Evolutionary conservation across 352 stramenopile species (phyloP).

Genomic region (Plasmopara viticola): DNA sequence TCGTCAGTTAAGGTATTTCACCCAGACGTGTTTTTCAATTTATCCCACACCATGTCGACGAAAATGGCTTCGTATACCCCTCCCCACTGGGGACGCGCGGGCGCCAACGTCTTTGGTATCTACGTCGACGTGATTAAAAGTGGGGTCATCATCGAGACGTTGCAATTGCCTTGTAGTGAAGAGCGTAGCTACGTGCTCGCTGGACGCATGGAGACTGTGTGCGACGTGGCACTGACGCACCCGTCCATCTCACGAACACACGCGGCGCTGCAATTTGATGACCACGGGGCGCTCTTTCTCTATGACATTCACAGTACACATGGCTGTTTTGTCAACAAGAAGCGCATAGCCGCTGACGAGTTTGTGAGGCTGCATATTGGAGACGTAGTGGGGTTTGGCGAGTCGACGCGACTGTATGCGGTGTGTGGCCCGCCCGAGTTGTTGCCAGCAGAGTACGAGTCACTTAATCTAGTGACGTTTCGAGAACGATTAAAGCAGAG

Average conservation of each 20-base stretch:
- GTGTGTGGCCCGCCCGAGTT: conserved; percentile 66
- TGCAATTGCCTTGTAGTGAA: conserved; percentile 26
- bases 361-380: conserved; percentile 70
- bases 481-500: conserved; percentile 28
- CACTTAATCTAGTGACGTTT: conserved; percentile 34
- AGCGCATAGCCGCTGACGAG: conserved; percentile 31
- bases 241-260: conserved; percentile 72
- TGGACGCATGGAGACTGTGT: conserved; percentile 52
- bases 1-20: background rate
- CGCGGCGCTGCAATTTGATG: conserved; percentile 66
- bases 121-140: conserved; percentile 69
- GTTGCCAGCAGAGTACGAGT: conserved; percentile 70
- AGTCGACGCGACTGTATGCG: conserved; percentile 78
- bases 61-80: conserved; percentile 35
- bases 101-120: conserved; percentile 44
- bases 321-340: conserved; percentile 85
- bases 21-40: background rate
- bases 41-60: background rate
- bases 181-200: conserved; percentile 41
- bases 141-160: conserved; percentile 43
- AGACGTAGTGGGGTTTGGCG: conserved; percentile 84
- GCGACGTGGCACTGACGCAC: conserved; percentile 69
- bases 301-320: conserved; percentile 74
- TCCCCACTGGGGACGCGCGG: conserved; percentile 41
- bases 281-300: conserved; percentile 59